A percentile compares a stretch with the other conserved stretches of the same genome.
Evolutionary conservation across 2,329 filamentous ascomycete genomes (phyloP).

Genomic region (Delphinella strobiligena): DNA sequence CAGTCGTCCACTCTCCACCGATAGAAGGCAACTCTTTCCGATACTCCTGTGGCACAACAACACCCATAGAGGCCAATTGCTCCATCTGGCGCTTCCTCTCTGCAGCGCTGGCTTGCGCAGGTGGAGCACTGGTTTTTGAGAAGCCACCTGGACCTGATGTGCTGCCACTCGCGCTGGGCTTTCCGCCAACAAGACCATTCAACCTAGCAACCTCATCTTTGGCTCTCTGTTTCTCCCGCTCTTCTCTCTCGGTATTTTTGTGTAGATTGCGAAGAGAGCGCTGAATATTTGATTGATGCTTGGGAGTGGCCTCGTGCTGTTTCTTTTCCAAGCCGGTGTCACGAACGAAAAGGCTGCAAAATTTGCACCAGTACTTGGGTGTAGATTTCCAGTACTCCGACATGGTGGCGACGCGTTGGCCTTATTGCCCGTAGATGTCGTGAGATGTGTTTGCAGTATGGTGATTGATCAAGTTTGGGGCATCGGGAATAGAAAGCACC

Average conservation of each 20-base stretch:
- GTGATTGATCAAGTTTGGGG: no score
- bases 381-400: constrained; percentile 99
- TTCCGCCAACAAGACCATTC: constrained; percentile 57
- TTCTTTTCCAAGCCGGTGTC: constrained; percentile 83
- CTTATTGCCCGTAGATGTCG: no score
- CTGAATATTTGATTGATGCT: constrained; percentile 55
- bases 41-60: constrained; percentile 69
- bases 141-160: constrained; percentile 20
- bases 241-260: constrained; percentile 66
- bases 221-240: constrained; percentile 70
- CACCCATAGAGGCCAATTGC: constrained; percentile 77
- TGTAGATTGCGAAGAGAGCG: constrained; percentile 84
- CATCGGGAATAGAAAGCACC: no score
- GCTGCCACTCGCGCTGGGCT: constrained; percentile 18
- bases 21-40: constrained; percentile 66
- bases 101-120: constrained; percentile 37
- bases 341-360: constrained; percentile 80
- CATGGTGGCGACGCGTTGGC: no score
- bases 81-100: constrained; percentile 75
- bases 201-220: constrained; percentile 76
- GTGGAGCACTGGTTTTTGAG: constrained; percentile 17
- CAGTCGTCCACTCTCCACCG: constrained; percentile 74
- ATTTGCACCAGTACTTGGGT: constrained; percentile 96
- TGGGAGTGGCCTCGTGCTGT: constrained; percentile 21
- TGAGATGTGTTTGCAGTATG: no score